Evolutionary conservation across 169 alveolate genomes (phyloP), one percentile per base, ranked within the genome.

Genomic region (Plasmodium chabaudi): DNA sequence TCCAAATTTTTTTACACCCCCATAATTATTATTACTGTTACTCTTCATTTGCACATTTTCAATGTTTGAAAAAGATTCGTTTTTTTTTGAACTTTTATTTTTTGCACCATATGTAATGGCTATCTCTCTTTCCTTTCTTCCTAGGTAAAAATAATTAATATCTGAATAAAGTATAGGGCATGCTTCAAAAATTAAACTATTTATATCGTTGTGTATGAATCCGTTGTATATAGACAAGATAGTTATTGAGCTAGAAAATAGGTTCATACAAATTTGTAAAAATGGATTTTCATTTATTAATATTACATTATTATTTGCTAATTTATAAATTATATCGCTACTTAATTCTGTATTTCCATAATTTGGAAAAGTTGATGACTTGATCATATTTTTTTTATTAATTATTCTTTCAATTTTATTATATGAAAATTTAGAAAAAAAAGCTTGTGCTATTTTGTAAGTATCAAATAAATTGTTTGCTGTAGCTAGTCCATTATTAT

Each of bases 121-220:
- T 1, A 67, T 5, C 9, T 53, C 90, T 23, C 65, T 68, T 25
- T 56, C 90, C 21, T 60, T 17, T 27, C 0, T 64, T 9, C 27
- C 55, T 60, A 82, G 5, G 23, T 82, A 71, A 70, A 82, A 82
- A 60, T 82, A 82, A 55, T 60, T 82, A 9, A 65, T 71, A n/a
- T 82, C 84, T 0, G 67, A 25, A 23, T 60, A 82, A 3, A 65
- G 27, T 44, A 13, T 55, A 21, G 90, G 82, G 17, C 27, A 71
- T 0, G 9, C 34, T 34, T 82, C 84, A 53, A 82, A 67, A 34
- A 34, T 3, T 34, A 34, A 34, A 34, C 42, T 34, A 12, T 51
- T 21, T 15, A 44, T 17, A 56, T 34, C 42, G 12, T 15, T 67
- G 2, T n/a, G 67, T 60, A 67, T 9, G 64, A 82, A 53, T 4